Conservation (phyloP, 768 basidiomycete genomes). For the Mycena albidolilacea region DNA sequence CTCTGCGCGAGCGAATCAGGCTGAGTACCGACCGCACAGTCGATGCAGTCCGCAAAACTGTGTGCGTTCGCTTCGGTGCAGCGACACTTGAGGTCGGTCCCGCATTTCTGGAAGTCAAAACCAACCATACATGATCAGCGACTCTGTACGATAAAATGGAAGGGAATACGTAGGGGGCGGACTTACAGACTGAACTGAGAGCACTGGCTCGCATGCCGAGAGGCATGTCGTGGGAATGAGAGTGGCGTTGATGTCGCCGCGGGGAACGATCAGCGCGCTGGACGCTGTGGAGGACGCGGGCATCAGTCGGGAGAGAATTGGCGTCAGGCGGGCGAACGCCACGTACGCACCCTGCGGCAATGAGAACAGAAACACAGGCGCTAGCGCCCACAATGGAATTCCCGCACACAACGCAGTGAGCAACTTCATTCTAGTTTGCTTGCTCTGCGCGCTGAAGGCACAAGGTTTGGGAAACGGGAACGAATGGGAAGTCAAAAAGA, state of each 20-base stretch:
- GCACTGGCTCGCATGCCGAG: constrained; percentile 14
- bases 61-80: constrained; percentile 21
- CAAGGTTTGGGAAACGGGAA: neutral
- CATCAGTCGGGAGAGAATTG: neutral
- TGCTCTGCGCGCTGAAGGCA: neutral
- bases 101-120: constrained; percentile 5
- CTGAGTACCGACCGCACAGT: constrained; percentile 12
- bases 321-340: neutral
- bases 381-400: constrained; percentile 13
- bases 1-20: constrained; percentile 17
- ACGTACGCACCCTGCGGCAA: constrained; percentile 15
- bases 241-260: constrained; percentile 13
- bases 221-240: constrained; percentile 16
- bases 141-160: too few relatives aligned
- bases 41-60: constrained; percentile 24
- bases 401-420: neutral
- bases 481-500: neutral
- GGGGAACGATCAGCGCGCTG: constrained; percentile 11
- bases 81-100: constrained; percentile 18
- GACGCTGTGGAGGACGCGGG: neutral
- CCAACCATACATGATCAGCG: neutral
- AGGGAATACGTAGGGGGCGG: neutral
- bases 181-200: constrained; percentile 22
- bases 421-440: neutral
- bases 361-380: constrained; percentile 13